A percentile compares a stretch with the other conserved stretches of the same genome.
These are phyloP conservation scores for Talaromyces sp. DNA, from an alignment of 2,329 filamentous ascomycete species.

Conservation along the genomic window DNA sequence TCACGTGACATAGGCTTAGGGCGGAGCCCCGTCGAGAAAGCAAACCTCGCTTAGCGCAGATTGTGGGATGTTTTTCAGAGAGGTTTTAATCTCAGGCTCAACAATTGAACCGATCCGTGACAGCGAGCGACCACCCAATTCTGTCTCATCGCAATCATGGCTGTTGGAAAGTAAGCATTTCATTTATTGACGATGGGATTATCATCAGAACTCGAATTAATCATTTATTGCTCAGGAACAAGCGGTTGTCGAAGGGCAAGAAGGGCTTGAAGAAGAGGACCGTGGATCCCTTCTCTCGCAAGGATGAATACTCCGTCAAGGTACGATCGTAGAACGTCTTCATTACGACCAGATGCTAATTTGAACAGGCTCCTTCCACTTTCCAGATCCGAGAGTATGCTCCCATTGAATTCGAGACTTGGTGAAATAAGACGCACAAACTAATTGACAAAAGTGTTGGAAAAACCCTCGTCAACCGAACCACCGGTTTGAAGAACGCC, in stretches of 20 bases:
- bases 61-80: constrained; percentile 42
- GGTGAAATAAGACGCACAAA: constrained; percentile 18
- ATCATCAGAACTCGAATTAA: neutral
- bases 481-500: constrained; percentile 99
- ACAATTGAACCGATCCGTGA: constrained; percentile 26
- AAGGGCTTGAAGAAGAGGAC: constrained; percentile 99
- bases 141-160: constrained; percentile 64
- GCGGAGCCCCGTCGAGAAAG: constrained; percentile 24
- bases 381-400: constrained; percentile 96
- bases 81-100: constrained; percentile 10
- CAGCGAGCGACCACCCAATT: constrained; percentile 18
- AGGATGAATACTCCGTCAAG: constrained; percentile 99
- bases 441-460: constrained; percentile 68
- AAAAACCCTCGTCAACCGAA: constrained; percentile 99
- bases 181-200: neutral
- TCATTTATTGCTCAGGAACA: constrained; percentile 65
- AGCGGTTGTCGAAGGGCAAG: constrained; percentile 99
- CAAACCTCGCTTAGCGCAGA: constrained; percentile 43
- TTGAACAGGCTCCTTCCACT: constrained; percentile 75
- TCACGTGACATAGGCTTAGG: constrained; percentile 26
- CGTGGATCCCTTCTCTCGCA: constrained; percentile 93
- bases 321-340: constrained; percentile 43
- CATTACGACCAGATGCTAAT: neutral
- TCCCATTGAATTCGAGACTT: constrained; percentile 14
- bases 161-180: constrained; percentile 69